phyloP scores from a whole-genome alignment of 1,284 basidiomycete genomes.

The Puccinia novopanici region DNA sequence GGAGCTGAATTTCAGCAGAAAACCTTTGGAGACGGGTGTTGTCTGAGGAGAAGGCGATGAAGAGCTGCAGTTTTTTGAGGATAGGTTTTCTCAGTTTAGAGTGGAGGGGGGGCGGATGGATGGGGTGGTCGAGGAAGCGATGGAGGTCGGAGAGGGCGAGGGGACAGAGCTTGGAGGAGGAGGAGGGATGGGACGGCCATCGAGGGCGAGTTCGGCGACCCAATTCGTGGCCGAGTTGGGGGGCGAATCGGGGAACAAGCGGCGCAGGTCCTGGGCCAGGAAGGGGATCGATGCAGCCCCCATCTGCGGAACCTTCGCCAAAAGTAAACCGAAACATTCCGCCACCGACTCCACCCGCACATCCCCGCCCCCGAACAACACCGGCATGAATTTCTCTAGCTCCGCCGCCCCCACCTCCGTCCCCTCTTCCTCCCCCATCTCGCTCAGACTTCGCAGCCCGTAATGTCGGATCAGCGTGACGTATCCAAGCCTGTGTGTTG shows the following conservation, averaged over 20 bases:
- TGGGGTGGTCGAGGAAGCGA: too few species aligned
- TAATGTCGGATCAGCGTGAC: conserved; percentile 20
- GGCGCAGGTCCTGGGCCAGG: not conserved
- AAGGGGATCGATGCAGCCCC: not conserved
- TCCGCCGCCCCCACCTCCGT: not conserved
- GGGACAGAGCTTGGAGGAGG: not conserved
- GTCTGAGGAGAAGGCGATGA: not conserved
- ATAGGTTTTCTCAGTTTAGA: not conserved
- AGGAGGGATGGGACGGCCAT: not conserved
- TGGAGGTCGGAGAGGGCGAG: conserved; percentile 2
- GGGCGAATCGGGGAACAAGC: not conserved
- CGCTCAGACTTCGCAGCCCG: not conserved
- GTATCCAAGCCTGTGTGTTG: conserved; percentile 15
- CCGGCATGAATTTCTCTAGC: not conserved
- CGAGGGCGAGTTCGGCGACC: not conserved
- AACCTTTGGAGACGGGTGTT: not conserved
- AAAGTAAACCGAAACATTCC: conserved; percentile 13
- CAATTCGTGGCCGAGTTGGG: not conserved
- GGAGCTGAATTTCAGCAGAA: not conserved
- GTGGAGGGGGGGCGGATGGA: too few species aligned
- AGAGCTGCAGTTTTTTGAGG: not conserved
- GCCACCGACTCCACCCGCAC: not conserved
- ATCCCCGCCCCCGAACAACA: not conserved
- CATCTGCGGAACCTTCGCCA: not conserved
- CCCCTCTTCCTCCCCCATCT: not conserved